Conservation (phyloP, 176 grass and related monocot genomes). For the Aegilops longissima region DNA sequence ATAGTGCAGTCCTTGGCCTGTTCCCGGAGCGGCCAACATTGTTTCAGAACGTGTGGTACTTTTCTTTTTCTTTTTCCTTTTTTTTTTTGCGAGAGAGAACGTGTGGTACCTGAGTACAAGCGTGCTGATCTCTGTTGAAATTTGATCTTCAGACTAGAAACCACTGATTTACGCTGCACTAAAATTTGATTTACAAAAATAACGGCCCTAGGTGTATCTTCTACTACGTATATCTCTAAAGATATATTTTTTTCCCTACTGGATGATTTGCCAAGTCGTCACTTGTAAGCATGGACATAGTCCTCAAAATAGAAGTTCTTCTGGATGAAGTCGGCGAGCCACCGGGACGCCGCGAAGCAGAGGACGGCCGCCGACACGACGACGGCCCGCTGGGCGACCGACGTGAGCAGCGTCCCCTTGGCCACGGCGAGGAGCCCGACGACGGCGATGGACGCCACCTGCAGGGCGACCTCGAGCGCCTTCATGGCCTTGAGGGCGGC, state of each 20-base stretch:
- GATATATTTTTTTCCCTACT: no score
- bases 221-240: no score
- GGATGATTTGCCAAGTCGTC: constrained; percentile 7
- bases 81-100: not conserved
- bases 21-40: not conserved
- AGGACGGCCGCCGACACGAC: constrained; percentile 44
- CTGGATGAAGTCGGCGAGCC: constrained; percentile 67
- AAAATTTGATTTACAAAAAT: not conserved
- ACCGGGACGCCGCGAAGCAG: constrained; percentile 63
- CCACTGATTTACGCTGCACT: not conserved
- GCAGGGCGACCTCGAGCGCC: constrained; percentile 52
- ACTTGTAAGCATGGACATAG: constrained; percentile 86
- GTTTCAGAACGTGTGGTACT: not conserved
- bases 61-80: no score
- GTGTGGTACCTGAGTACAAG: not conserved
- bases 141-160: not conserved
- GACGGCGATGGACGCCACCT: constrained; percentile 44
- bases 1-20: no score
- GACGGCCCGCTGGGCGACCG: constrained; percentile 21
- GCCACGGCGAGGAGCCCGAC: constrained; percentile 55
- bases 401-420: constrained; percentile 34
- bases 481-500: constrained; percentile 53
- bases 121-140: not conserved
- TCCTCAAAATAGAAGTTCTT: constrained; percentile 87
- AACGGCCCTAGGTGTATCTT: no score